Evolutionary conservation across 352 stramenopile species (phyloP), one percentile per base, ranked within the genome.

Genomic region (Phytophthora lateralis): DNA sequence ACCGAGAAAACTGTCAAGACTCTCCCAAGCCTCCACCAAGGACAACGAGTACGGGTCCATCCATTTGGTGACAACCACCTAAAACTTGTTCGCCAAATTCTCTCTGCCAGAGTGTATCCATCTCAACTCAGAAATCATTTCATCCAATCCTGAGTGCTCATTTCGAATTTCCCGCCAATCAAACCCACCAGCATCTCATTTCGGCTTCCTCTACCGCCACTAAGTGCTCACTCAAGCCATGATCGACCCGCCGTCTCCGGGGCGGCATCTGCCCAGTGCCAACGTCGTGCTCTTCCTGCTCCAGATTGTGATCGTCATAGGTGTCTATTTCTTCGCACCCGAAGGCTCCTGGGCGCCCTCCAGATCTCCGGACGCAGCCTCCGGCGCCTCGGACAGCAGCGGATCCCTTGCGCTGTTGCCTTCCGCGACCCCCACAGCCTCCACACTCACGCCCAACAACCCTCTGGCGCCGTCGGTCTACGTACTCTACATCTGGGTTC

Each of bases 401-500:
- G 68, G 63, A 37, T 76, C 68, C 3, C 7, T 58, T 18, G 38
- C 55, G 39, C 15, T 50, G 14, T 34, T 50, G 35, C 48, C 64
- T 46, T 15, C 49, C 20, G 11, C 55, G 12, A 56, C 21, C 10
- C 49, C 57, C 24, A 45, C 45, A 30, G 64, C 57, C 43, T 75
- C 71, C n/a, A 77, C 64, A 18, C 30, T 76, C 27, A 47, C 47
- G 27, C 53, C 60, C 15, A 70, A 49, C 35, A 82, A 73, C 29
- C 74, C 71, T 15, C 69, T 89, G 48, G 65, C 75, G 4, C 80
- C 80, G 15, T 65, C 71, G 6, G 35, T 51, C n/a, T 88, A 77
- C 53, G 64, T 82, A 35, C 69, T 82, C 26, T 75, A 63, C 47
- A 83, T 89, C 24, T 89, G 80, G 78, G 42, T 82, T 34, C 64